Evolutionary conservation across 768 basidiomycete species (phyloP).

Genomic region (Trametes elegans): DNA sequence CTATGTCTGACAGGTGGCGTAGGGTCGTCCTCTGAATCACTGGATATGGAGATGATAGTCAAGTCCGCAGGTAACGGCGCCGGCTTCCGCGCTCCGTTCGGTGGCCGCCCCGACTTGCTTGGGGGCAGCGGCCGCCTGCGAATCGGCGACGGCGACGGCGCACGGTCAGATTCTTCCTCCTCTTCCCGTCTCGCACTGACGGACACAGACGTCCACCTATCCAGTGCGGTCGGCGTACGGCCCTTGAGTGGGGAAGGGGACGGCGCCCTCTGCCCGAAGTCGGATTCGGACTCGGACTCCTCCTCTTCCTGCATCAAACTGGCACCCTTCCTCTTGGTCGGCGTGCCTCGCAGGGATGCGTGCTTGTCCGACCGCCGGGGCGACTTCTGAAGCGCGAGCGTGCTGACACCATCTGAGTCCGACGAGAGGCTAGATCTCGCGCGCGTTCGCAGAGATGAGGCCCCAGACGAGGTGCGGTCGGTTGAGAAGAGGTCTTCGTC

Average conservation of each 20-base stretch:
- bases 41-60: constrained; percentile 39
- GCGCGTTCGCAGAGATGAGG: neutral
- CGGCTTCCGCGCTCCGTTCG: neutral
- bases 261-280: neutral
- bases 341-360: constrained; percentile 22
- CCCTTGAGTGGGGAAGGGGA: constrained; percentile 12
- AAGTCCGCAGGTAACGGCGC: constrained; percentile 14
- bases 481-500: constrained; percentile 3
- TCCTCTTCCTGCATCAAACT: neutral
- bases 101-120: neutral
- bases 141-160: constrained; percentile 26
- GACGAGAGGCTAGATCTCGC: neutral
- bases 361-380: constrained; percentile 31
- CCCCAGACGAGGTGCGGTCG: neutral
- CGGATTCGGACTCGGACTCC: constrained; percentile 1
- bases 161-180: constrained; percentile 16
- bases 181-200: neutral
- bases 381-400: constrained; percentile 27
- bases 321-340: neutral
- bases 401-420: constrained; percentile 4
- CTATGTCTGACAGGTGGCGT: neutral
- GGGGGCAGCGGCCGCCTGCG: constrained; percentile 4
- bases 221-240: neutral
- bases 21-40: constrained; percentile 33
- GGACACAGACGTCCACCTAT: neutral